These are phyloP conservation scores for Agaricus subrufescens DNA, from an alignment of 768 basidiomycete genomes.

Conservation along the genomic window DNA sequence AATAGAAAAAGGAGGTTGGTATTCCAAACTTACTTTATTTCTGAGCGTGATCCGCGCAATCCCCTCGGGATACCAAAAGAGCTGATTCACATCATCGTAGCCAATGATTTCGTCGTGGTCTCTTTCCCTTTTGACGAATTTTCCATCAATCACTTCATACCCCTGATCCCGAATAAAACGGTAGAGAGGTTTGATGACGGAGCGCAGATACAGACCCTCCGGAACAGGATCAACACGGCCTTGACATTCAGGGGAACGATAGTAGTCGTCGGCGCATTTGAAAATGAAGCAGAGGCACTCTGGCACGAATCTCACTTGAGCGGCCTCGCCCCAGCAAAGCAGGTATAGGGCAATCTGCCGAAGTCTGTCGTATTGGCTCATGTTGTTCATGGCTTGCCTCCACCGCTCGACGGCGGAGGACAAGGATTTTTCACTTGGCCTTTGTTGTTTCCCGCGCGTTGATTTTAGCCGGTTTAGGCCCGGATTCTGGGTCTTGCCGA, in stretches of 20 bases:
- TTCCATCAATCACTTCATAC: constrained; percentile 93
- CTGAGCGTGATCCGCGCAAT: constrained; percentile 85
- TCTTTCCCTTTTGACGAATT: constrained; percentile 87
- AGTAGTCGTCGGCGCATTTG: constrained; percentile 99
- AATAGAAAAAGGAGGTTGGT: background rate
- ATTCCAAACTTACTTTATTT: constrained; percentile 65
- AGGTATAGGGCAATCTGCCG: constrained; percentile 94
- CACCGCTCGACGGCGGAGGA: constrained; percentile 86
- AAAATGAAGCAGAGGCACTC: constrained; percentile 99
- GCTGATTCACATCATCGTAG: constrained; percentile 97
- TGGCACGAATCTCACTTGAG: constrained; percentile 93
- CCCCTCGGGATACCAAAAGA: constrained; percentile 99
- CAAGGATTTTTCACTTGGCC: constrained; percentile 60
- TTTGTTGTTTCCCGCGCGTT: constrained; percentile 42
- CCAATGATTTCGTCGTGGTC: constrained; percentile 96
- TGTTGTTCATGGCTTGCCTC: constrained; percentile 97
- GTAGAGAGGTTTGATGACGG: constrained; percentile 92
- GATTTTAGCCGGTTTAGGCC: constrained; percentile 83
- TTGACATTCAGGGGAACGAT: constrained; percentile 98
- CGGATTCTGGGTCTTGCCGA: constrained; percentile 89
- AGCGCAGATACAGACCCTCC: constrained; percentile 89
- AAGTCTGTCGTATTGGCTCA: constrained; percentile 97
- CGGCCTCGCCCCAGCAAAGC: constrained; percentile 97
- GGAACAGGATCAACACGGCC: constrained; percentile 87
- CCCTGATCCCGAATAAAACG: constrained; percentile 97